Conservation (phyloP, 1,284 basidiomycete genomes). For the Sporisorium scitamineum region DNA sequence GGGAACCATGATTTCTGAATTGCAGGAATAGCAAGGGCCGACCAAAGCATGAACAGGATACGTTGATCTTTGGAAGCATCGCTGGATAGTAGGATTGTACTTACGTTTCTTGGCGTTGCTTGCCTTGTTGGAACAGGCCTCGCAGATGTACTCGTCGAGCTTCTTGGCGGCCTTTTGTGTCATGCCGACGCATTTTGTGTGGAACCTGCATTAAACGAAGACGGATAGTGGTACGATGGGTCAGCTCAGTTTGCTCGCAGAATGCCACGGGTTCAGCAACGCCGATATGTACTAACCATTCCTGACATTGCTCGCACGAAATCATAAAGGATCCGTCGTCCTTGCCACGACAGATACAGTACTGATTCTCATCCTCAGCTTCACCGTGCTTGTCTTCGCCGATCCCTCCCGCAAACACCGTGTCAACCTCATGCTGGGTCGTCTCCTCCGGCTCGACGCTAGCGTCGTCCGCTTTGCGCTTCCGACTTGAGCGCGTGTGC, state of each 20-base stretch:
- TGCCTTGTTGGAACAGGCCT: conserved; percentile 36
- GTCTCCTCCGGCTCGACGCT: conserved; percentile 5
- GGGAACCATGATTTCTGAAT: neutral
- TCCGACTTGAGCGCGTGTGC: conserved; percentile 14
- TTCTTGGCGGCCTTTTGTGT: conserved; percentile 58
- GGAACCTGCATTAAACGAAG: conserved; percentile 49
- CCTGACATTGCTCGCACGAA: conserved; percentile 60
- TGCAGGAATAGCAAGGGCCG: conserved; percentile 1
- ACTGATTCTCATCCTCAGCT: conserved; percentile 50
- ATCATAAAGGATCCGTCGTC: conserved; percentile 68
- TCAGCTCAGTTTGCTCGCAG: conserved; percentile 18
- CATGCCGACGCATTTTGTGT: conserved; percentile 63
- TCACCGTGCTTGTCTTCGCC: conserved; percentile 28
- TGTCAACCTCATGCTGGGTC: conserved; percentile 21
- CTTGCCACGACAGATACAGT: conserved; percentile 62
- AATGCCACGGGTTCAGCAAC: neutral
- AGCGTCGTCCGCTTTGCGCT: conserved; percentile 34
- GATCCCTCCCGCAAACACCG: conserved; percentile 27
- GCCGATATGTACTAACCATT: conserved; percentile 59
- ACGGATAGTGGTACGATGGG: neutral
- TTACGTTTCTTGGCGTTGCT: conserved; percentile 32
- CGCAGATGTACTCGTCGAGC: conserved; percentile 61
- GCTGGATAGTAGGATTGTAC: conserved; percentile 14
- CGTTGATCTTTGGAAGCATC: neutral
- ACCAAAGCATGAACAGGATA: neutral